Base-by-base conservation (phyloP, 495 filamentous ascomycete genomes). In the Penicillium lividum region DNA sequence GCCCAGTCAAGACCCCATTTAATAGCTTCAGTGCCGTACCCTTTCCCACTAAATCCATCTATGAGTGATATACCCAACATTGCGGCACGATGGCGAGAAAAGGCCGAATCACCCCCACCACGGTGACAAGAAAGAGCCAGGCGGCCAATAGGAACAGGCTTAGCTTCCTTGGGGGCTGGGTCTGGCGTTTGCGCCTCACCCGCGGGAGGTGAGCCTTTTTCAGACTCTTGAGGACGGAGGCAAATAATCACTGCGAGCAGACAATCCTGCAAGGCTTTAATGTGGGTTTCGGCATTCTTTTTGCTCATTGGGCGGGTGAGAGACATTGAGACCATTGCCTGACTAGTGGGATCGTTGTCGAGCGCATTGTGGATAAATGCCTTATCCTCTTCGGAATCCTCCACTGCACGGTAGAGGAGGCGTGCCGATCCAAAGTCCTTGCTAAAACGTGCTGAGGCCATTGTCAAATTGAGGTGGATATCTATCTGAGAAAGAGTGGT, bases 21-120 rank as follows among this genome's bases (percentile, higher is more conserved):
- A 18, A 82, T 79, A 0, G 79, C 81, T 63, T 85, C 82, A 13
- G 60, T 62, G 1, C 81, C 82, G 50, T 84, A 85, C n/a, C 82
- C 82, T 43, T 75, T 61, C 0, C 80, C 73, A 10, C 78, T 77
- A 43, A 75, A 70, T 10, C 46, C 54, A 8, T 60, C 57, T 15
- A 61, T 57, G 7, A 82, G 65, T 34, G 72, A 68, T 25, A 83
- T 71, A 9, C 73, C 75, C 47, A 83, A 61, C 48, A 71, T 67
- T 22, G 69, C 68, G 53, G 66, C 62, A 25, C 81, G 70, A 58
- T 84, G 79, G 46, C 80, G 77, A 5, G 16, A 8, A 13, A 38
- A 44, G 7, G 9, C 13, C 34, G 34, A 15, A 10, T 22, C 22
- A 22, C 22, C 31, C 31, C 31, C 31, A 38, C 31, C 31, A 33